Evolutionary conservation across 2,329 filamentous ascomycete species (phyloP), one percentile per base, ranked within the genome.

Genomic region (Aspergillus piperis): DNA sequence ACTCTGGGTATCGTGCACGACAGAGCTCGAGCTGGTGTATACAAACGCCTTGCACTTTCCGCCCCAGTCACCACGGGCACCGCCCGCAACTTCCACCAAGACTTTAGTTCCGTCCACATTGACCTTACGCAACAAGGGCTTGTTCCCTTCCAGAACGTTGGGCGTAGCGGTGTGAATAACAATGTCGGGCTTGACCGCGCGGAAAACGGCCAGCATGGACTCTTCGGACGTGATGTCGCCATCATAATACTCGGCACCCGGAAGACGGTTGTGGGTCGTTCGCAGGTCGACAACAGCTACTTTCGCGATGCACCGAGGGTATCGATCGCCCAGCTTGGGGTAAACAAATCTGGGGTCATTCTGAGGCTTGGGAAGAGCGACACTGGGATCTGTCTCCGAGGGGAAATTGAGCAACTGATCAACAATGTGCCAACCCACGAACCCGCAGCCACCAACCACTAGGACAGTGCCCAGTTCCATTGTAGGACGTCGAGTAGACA

Each of bases 131-230:
- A 95, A 89, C 38, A 91, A 78, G 17, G 84, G 83, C 65, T 88
- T 82, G 57, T 77, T 76, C 15, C 74, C 76, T 8, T 69, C 82
- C 77, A 71, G 84, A 77, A 71, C 80, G 77, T 74, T 81, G 70
- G 91, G 90, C 36, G 88, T 91, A 19, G 94, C 95, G 2, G 93
- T 96, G 78, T 99, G 94, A 70, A 98, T 89, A 54, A 99, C 91
- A 13, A 96, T 86, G 72, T 92, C 88, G 19, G 94, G 93, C 69
- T 84, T 85, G 57, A 88, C 82, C 64, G 86, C 81, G 32, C 82
- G 76, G 69, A 98, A 87, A 48, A 91, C 78, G 39, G 82, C 80
- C 42, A 84, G 74, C 64, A 95, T 82, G 62, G 82, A 82, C 57
- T 82, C 80, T 17, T 79, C 72, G 64, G 90, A 86, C 57, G 90